Evolutionary conservation across 139 green algal genomes (phyloP).

Genomic region (Marvania coccoides): DNA sequence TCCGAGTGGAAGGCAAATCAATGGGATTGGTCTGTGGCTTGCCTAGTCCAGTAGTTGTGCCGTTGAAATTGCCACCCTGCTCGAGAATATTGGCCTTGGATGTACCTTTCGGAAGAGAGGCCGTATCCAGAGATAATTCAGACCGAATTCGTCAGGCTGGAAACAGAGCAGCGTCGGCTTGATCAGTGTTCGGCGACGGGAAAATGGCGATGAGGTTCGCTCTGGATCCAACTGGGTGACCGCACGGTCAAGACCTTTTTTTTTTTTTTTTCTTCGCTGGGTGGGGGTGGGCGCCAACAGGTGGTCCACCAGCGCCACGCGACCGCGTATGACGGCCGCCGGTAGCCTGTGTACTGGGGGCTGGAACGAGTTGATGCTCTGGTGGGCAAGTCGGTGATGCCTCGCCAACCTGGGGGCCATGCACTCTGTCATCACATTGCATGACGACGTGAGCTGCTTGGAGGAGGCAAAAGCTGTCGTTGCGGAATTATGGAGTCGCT

Average conservation of each 20-base stretch:
- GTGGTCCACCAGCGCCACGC: too few species aligned
- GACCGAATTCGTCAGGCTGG: neutral
- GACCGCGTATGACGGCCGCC: neutral
- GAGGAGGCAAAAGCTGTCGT: too few species aligned
- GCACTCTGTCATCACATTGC: too few species aligned
- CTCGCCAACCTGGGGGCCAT: too few species aligned
- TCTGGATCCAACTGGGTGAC: conserved; percentile 1
- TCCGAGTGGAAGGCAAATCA: neutral
- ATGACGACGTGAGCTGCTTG: too few species aligned
- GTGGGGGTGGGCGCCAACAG: too few species aligned
- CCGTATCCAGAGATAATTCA: neutral
- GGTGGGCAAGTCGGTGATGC: neutral
- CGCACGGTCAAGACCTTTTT: conserved; percentile 1
- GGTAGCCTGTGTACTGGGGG: neutral
- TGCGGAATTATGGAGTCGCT: too few species aligned
- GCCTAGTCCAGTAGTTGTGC: neutral
- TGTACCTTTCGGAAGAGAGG: neutral
- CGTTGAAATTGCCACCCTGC: neutral
- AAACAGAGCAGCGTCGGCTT: conserved; percentile 5
- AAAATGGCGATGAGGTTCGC: neutral
- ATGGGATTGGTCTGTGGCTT: neutral
- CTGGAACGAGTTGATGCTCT: neutral
- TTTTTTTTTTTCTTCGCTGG: neutral
- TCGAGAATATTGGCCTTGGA: neutral
- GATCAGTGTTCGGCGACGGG: neutral